phyloP scores from a whole-genome alignment of 139 green algal species.

The Ostreobium quekettii region DNA sequence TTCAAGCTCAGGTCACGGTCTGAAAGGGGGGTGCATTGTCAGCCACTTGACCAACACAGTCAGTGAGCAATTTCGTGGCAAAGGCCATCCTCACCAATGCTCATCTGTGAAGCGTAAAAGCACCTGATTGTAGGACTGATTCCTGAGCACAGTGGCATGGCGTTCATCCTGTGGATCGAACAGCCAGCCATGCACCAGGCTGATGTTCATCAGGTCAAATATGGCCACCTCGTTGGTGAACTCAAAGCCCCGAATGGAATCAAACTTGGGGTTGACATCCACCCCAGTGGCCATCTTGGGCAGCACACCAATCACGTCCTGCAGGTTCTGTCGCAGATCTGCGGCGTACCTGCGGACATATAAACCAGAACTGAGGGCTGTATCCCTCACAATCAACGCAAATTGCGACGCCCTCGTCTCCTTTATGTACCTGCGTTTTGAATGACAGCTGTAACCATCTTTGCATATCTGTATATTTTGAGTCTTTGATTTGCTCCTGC shows the following conservation, averaged over 20 bases:
- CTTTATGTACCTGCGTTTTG: too few relatives aligned
- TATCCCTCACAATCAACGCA: too few relatives aligned
- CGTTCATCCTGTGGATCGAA: constrained; percentile 42
- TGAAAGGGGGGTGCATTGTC: too few relatives aligned
- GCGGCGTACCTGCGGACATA: constrained; percentile 30
- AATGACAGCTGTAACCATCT: too few relatives aligned
- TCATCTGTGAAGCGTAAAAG: background rate
- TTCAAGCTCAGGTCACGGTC: too few relatives aligned
- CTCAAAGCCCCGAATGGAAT: constrained; percentile 39
- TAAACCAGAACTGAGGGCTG: too few relatives aligned
- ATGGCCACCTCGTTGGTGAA: constrained; percentile 58
- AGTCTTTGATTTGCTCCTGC: too few relatives aligned
- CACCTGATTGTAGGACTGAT: constrained; percentile 13
- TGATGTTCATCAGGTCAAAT: constrained; percentile 93
- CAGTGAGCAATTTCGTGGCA: too few relatives aligned
- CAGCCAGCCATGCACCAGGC: constrained; percentile 90
- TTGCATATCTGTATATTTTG: too few relatives aligned
- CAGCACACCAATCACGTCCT: constrained; percentile 58
- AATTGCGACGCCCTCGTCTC: too few relatives aligned
- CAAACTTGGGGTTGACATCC: constrained; percentile 89
- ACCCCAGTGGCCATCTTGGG: constrained; percentile 79
- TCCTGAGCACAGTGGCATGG: background rate
- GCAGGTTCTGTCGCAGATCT: constrained; percentile 57
- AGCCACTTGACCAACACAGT: too few relatives aligned
- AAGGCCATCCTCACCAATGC: too few relatives aligned